Percentiles rank a stretch among this genome's conserved stretches.
These are phyloP conservation scores for Rhodotorula sp. DNA, from an alignment of 1,284 basidiomycete species.

Conservation along the genomic window DNA sequence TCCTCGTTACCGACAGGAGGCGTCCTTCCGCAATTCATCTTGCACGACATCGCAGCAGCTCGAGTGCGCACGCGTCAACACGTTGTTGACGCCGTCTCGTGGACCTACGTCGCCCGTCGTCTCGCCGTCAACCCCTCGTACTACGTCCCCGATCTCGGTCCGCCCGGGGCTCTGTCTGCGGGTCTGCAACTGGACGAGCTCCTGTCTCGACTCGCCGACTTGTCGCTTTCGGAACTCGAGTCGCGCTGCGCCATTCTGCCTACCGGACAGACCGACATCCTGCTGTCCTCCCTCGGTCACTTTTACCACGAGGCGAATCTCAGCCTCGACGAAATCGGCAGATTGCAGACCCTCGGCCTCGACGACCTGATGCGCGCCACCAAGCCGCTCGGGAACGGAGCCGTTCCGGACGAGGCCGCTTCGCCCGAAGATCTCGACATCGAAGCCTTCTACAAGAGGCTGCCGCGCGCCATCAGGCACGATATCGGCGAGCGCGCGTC, in stretches of 20 bases:
- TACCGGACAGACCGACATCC: constrained; percentile 15
- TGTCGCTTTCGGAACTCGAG: constrained; percentile 24
- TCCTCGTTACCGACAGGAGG: constrained; percentile 31
- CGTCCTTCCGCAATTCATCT: constrained; percentile 17
- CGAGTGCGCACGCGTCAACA: constrained; percentile 63
- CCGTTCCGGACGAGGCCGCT: too few relatives aligned
- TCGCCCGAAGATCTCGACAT: constrained; percentile 13
- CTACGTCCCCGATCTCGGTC: constrained; percentile 59
- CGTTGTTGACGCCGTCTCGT: constrained; percentile 71
- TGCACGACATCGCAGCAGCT: constrained; percentile 43
- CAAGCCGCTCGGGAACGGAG: constrained; percentile 1
- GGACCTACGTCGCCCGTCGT: constrained; percentile 75
- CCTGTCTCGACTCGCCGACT: constrained; percentile 70
- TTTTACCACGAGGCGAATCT: not conserved
- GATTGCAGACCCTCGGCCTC: constrained; percentile 24
- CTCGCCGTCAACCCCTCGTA: constrained; percentile 79
- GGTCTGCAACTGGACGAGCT: constrained; percentile 54
- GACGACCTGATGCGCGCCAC: constrained; percentile 14
- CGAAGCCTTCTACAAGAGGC: constrained; percentile 25
- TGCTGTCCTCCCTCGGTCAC: constrained; percentile 16
- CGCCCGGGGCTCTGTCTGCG: constrained; percentile 35
- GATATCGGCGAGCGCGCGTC: constrained; percentile 20
- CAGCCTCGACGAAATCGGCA: constrained; percentile 24
- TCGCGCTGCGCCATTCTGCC: constrained; percentile 23
- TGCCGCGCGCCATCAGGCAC: constrained; percentile 31